Evolutionary conservation across 352 stramenopile species (phyloP).

Genomic region (Phytophthora brassicae): DNA sequence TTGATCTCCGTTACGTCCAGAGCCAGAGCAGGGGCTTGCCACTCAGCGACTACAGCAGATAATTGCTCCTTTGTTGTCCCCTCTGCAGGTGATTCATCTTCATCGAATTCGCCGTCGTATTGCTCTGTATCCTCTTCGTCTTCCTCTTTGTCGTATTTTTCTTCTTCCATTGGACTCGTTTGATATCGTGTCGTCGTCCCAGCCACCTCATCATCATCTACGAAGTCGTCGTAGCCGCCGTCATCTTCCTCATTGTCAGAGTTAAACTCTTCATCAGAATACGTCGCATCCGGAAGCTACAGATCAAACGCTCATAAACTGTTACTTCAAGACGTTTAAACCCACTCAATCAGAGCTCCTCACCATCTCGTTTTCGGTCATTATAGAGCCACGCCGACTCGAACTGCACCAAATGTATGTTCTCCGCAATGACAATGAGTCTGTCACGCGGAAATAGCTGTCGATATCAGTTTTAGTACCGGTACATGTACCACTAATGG

Average conservation of each 20-base stretch:
- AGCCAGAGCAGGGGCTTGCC: too few species aligned
- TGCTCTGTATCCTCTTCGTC: constrained; percentile 23
- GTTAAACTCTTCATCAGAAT: constrained; percentile 59
- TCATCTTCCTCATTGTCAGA: constrained; percentile 24
- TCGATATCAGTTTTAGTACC: too few species aligned
- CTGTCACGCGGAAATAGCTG: background rate
- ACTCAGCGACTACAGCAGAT: background rate
- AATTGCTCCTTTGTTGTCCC: constrained; percentile 7
- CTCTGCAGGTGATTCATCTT: constrained; percentile 1
- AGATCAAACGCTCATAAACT: background rate
- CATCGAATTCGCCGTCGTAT: constrained; percentile 23
- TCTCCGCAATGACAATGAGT: background rate
- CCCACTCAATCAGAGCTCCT: background rate
- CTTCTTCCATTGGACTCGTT: background rate
- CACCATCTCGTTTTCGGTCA: constrained; percentile 19
- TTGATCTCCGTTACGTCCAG: too few species aligned
- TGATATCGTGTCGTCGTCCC: background rate
- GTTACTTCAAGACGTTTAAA: background rate
- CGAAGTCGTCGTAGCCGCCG: constrained; percentile 28
- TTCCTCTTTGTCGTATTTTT: constrained; percentile 24
- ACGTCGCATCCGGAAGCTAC: constrained; percentile 27
- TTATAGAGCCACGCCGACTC: background rate
- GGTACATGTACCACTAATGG: too few species aligned
- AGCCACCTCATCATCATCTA: constrained; percentile 14
- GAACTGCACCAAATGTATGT: background rate